Percentiles rank a stretch among this genome's conserved stretches.
Conservation (phyloP, 2,329 filamentous ascomycete genomes). For the Aspergillus sp. region DNA sequence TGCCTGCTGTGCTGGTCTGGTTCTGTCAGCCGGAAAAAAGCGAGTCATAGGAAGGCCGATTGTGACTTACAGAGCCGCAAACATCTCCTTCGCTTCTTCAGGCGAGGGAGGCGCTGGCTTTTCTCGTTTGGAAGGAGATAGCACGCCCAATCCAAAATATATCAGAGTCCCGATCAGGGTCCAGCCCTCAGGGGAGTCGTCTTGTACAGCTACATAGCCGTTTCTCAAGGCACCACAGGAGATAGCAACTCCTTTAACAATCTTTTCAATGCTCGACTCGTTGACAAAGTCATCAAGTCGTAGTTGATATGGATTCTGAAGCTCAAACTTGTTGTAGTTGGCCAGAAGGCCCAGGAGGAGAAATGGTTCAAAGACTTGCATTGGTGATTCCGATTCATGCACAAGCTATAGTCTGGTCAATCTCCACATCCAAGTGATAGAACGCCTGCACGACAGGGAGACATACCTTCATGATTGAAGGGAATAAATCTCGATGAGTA, state of each 20-base stretch:
- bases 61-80: constrained; percentile 67
- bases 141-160: constrained; percentile 80
- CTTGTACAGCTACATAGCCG: constrained; percentile 82
- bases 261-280: constrained; percentile 80
- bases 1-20: constrained; percentile 76
- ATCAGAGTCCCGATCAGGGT: constrained; percentile 77
- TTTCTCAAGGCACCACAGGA: constrained; percentile 71
- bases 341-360: constrained; percentile 82
- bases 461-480: constrained; percentile 86
- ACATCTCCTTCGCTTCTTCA: constrained; percentile 81
- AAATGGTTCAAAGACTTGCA: constrained; percentile 73
- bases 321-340: constrained; percentile 99
- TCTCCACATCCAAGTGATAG: background rate
- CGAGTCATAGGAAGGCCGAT: constrained; percentile 18
- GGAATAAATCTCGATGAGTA: constrained; percentile 91
- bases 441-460: background rate
- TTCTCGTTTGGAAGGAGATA: constrained; percentile 71
- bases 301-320: constrained; percentile 92
- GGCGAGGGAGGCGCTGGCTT: constrained; percentile 66
- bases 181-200: constrained; percentile 91
- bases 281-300: constrained; percentile 96
- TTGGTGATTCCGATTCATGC: constrained; percentile 72
- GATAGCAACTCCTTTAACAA: constrained; percentile 75
- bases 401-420: constrained; percentile 65
- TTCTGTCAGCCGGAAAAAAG: constrained; percentile 26